Evolutionary conservation across 176 grass and related monocot genomes (phyloP).

Genomic region (Microstegium vimineum): DNA sequence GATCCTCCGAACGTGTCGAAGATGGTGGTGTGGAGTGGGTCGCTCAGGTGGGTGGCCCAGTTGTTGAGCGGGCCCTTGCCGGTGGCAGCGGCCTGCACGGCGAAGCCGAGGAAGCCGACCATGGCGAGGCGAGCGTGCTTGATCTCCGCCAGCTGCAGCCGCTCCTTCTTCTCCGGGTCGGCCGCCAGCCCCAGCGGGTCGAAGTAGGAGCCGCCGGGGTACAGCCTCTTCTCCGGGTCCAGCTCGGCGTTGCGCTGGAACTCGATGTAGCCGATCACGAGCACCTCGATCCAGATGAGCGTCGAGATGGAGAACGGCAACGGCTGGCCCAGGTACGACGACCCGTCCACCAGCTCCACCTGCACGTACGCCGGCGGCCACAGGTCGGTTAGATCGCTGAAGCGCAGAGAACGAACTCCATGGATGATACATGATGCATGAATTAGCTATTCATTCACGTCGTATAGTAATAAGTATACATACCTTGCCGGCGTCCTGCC

Average conservation of each 20-base stretch:
- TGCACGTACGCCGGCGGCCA: constrained; percentile 14
- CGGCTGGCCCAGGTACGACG: constrained; percentile 95
- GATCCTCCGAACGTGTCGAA: constrained; percentile 72
- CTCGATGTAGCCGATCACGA: constrained; percentile 97
- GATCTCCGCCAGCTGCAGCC: constrained; percentile 93
- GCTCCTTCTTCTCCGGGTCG: constrained; percentile 89
- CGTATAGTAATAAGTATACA: too few species aligned
- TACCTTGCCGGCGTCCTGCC: constrained; percentile 99
- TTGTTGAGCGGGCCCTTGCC: constrained; percentile 99
- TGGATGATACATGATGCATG: too few species aligned
- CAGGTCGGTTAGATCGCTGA: too few species aligned
- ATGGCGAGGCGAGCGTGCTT: constrained; percentile 99
- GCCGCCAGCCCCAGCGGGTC: constrained; percentile 82
- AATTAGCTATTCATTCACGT: too few species aligned
- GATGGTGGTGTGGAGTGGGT: constrained; percentile 99
- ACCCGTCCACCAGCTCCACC: constrained; percentile 88
- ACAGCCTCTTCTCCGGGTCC: constrained; percentile 87
- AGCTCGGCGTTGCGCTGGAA: constrained; percentile 99
- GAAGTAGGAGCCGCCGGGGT: constrained; percentile 87
- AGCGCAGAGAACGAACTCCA: too few species aligned
- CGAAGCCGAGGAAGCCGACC: constrained; percentile 89
- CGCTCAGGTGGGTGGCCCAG: constrained; percentile 97
- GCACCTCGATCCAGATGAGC: constrained; percentile 97
- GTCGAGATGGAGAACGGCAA: constrained; percentile 89
- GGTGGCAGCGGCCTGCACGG: constrained; percentile 94